These are phyloP conservation scores for Santalum album DNA, from an alignment of 164 flowering plant genomes.

Conservation along the genomic window DNA sequence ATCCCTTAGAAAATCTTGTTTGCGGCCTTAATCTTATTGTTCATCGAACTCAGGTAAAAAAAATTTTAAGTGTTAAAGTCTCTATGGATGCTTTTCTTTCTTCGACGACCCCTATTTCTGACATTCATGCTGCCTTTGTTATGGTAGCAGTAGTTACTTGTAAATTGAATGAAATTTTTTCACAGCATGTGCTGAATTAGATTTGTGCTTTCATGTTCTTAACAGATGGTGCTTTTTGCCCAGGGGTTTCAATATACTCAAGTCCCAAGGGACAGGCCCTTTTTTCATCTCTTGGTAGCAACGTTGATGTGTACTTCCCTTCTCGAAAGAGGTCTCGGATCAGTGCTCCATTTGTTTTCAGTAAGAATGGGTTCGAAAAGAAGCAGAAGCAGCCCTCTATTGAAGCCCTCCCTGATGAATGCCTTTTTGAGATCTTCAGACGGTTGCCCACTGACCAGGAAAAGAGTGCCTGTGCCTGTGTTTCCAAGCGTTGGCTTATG, in stretches of 20 bases:
- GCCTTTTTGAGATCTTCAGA: constrained; percentile 69
- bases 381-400: constrained; percentile 33
- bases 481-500: constrained; percentile 71
- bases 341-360: constrained; percentile 25
- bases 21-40: no score
- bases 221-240: constrained; percentile 25
- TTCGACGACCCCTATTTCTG: no score
- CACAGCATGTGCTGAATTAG: constrained; percentile 2
- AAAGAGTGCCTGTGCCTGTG: constrained; percentile 55
- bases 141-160: no score
- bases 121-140: no score
- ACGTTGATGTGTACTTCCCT: constrained; percentile 27
- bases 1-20: no score
- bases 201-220: constrained; percentile 12
- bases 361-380: constrained; percentile 24
- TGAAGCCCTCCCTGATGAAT: constrained; percentile 72
- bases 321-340: constrained; percentile 33
- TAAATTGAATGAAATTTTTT: no score
- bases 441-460: constrained; percentile 49
- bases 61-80: no score
- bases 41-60: no score
- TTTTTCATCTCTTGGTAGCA: constrained; percentile 18
- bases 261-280: constrained; percentile 20
- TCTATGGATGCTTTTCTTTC: no score
- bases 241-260: constrained; percentile 17